Evolutionary conservation across 2,329 filamentous ascomycete species (phyloP).

Genomic region (Calonectria hongkongensis): DNA sequence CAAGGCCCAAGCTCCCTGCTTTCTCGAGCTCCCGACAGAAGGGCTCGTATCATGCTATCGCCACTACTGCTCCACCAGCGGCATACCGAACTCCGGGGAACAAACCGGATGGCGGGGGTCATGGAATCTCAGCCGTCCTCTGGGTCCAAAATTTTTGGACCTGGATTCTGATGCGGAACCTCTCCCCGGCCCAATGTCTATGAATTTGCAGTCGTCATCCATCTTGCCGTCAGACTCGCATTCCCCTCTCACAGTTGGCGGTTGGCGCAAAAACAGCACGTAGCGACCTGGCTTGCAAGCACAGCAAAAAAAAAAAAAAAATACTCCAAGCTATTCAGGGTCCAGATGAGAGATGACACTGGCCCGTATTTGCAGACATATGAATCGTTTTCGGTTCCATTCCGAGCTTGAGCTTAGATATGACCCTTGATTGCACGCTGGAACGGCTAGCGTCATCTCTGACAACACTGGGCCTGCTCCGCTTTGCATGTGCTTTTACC

Average conservation of each 20-base stretch:
- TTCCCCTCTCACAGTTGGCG: conserved; percentile 1
- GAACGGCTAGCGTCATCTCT: conserved; percentile 38
- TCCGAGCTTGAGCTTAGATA: conserved; percentile 30
- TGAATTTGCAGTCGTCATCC: conserved; percentile 47
- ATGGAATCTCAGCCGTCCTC: conserved; percentile 24
- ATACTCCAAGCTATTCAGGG: neutral
- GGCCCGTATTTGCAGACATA: neutral
- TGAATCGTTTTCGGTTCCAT: conserved; percentile 12
- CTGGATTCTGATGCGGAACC: conserved; percentile 40
- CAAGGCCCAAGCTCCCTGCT: conserved; percentile 50
- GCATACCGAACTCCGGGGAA: conserved; percentile 45
- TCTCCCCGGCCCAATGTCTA: conserved; percentile 46
- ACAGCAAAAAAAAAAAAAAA: neutral
- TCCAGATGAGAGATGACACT: neutral
- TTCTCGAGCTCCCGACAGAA: conserved; percentile 38
- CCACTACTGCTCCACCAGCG: conserved; percentile 28
- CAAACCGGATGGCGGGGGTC: conserved; percentile 35
- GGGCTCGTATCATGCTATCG: conserved; percentile 42
- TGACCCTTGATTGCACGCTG: conserved; percentile 27
- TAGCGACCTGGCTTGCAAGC: conserved; percentile 14
- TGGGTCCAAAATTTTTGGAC: conserved; percentile 19
- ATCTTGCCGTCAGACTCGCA: conserved; percentile 35
- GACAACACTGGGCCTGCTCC: conserved; percentile 30
- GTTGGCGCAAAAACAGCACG: neutral
- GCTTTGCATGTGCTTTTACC: conserved; percentile 32